Conservation (phyloP, 495 filamentous ascomycete species). For the Aspergillus panamensis region DNA sequence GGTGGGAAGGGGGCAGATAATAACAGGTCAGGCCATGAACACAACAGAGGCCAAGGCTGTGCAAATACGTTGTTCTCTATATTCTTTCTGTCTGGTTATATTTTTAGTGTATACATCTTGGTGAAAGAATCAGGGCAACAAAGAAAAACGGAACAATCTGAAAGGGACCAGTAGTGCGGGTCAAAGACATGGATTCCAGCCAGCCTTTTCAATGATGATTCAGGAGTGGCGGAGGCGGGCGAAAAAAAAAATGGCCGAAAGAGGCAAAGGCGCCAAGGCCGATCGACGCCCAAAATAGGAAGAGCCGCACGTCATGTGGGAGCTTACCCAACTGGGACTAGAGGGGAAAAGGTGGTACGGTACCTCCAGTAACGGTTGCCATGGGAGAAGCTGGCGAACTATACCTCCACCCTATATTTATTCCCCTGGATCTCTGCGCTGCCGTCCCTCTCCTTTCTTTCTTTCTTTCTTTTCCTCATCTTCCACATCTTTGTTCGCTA, state of each 20-base stretch:
- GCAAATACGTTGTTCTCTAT: not conserved
- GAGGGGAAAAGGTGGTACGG: slow-evolving; percentile 26
- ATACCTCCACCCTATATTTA: slow-evolving; percentile 38
- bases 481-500: slow-evolving; percentile 12
- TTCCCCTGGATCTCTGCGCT: slow-evolving; percentile 23
- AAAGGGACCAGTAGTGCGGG: not conserved
- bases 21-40: not conserved
- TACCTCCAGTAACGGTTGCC: slow-evolving; percentile 46
- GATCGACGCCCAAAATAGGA: slow-evolving; percentile 22
- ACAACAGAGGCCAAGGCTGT: not conserved
- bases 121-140: not conserved
- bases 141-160: not conserved
- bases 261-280: slow-evolving; percentile 20
- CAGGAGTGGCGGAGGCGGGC: not conserved
- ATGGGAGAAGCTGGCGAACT: slow-evolving; percentile 25
- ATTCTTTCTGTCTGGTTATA: not conserved
- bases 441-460: slow-evolving; percentile 20
- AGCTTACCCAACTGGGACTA: slow-evolving; percentile 23
- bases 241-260: slow-evolving; percentile 8
- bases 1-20: slow-evolving; percentile 3
- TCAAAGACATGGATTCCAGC: no score
- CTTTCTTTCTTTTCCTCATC: slow-evolving; percentile 20
- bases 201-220: no score
- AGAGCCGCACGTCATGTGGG: slow-evolving; percentile 34
- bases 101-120: not conserved